These are phyloP conservation scores for Scheffersomyces coipomensis DNA, from an alignment of 805 yeast genomes.

Conservation along the genomic window DNA sequence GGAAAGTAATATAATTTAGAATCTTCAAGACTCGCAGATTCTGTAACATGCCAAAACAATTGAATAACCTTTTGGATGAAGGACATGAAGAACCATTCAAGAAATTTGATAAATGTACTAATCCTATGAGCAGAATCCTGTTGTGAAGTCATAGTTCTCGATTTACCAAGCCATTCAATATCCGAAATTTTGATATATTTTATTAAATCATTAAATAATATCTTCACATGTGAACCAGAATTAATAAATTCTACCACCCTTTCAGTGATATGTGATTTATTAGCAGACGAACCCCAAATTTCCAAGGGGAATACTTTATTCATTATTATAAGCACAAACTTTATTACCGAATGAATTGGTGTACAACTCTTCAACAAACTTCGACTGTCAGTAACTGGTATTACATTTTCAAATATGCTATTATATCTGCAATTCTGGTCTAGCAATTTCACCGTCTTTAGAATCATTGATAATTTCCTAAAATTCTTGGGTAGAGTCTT, in stretches of 20 bases:
- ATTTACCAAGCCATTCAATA: constrained; percentile 55
- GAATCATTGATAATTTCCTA: not conserved
- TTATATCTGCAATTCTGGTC: not conserved
- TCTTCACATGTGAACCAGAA: constrained; percentile 32
- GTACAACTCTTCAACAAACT: constrained; percentile 28
- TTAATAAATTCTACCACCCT: constrained; percentile 37
- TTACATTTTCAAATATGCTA: not conserved
- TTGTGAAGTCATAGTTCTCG: constrained; percentile 23
- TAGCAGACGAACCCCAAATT: constrained; percentile 51
- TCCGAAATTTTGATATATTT: constrained; percentile 39
- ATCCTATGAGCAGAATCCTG: constrained; percentile 42
- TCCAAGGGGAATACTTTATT: constrained; percentile 50
- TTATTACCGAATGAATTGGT: constrained; percentile 31
- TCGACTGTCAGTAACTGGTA: not conserved
- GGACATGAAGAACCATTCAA: constrained; percentile 56
- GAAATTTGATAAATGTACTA: constrained; percentile 36
- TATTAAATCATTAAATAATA: constrained; percentile 30
- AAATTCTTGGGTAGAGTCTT: not conserved
- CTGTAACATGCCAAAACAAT: constrained; percentile 68
- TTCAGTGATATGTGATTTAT: constrained; percentile 40
- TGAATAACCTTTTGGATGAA: constrained; percentile 48
- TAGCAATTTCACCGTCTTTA: not conserved
- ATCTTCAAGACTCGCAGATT: constrained; percentile 21
- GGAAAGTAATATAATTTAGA: constrained; percentile 51
- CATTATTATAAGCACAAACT: constrained; percentile 41